These are phyloP conservation scores for Melampsora americana DNA, from an alignment of 1,284 basidiomycete genomes.

Conservation along the genomic window DNA sequence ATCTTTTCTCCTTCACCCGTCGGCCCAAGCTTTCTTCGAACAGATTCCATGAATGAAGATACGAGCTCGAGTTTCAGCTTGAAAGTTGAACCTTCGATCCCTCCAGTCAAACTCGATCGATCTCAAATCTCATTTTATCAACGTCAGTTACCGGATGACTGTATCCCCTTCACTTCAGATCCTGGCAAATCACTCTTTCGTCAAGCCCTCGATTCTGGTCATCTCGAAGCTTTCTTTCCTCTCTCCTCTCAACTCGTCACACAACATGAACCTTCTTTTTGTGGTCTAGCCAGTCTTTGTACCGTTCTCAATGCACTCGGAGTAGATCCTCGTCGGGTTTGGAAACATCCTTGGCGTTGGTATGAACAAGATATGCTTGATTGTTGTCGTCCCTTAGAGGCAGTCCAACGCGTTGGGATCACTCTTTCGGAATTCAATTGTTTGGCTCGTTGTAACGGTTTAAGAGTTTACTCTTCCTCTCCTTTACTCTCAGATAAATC, in stretches of 20 bases:
- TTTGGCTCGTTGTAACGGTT: conserved; percentile 50
- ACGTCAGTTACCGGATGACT: conserved; percentile 47
- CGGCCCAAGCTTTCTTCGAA: too few relatives aligned
- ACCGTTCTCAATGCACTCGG: conserved; percentile 50
- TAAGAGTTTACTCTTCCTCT: conserved; percentile 15
- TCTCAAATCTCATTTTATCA: conserved; percentile 48
- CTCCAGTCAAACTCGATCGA: too few relatives aligned
- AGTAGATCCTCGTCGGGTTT: conserved; percentile 49
- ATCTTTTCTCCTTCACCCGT: too few relatives aligned
- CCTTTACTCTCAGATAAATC: not conserved
- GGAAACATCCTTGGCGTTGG: conserved; percentile 49
- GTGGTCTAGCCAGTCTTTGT: conserved; percentile 48
- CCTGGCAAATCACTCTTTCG: conserved; percentile 48
- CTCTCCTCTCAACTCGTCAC: conserved; percentile 48
- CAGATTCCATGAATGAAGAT: too few relatives aligned
- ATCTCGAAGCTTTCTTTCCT: conserved; percentile 50
- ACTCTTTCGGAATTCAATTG: conserved; percentile 50
- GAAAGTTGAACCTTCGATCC: too few relatives aligned
- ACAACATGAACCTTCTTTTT: conserved; percentile 50
- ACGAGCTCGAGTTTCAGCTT: too few relatives aligned
- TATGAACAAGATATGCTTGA: conserved; percentile 50
- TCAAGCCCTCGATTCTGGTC: conserved; percentile 45
- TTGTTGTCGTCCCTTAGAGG: conserved; percentile 49
- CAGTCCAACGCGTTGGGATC: conserved; percentile 48
- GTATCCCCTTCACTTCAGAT: conserved; percentile 47